Evolutionary conservation across 129 eudicot genomes (phyloP).

Genomic region (Erigeron canadensis): DNA sequence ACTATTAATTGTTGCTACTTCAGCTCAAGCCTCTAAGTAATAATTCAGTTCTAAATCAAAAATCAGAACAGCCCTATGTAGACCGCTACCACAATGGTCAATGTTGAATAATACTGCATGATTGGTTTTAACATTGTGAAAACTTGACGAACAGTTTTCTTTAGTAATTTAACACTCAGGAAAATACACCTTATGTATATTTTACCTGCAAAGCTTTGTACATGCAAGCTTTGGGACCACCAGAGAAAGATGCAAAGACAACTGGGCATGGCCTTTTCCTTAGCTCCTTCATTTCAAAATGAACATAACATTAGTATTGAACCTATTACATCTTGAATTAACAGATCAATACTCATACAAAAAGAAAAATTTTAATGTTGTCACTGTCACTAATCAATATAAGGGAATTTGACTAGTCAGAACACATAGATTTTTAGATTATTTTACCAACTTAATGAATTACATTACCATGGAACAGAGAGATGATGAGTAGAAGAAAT

Average conservation of each 20-base stretch:
- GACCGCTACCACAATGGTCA: constrained; percentile 4
- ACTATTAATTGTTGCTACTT: background rate
- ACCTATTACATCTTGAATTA: background rate
- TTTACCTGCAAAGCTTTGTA: constrained; percentile 92
- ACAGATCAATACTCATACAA: background rate
- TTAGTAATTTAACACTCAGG: background rate
- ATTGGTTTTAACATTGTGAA: background rate
- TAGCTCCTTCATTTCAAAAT: constrained; percentile 60
- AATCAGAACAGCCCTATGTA: background rate
- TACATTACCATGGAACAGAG: background rate
- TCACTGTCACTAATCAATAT: background rate
- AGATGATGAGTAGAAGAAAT: background rate
- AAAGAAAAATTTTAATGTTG: background rate
- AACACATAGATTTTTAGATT: background rate
- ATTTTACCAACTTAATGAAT: background rate
- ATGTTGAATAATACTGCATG: constrained; percentile 1
- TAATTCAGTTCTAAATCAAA: background rate
- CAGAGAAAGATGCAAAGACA: constrained; percentile 88
- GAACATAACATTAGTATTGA: constrained; percentile 18
- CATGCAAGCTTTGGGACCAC: constrained; percentile 96
- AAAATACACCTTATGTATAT: constrained; percentile 17
- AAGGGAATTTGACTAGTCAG: background rate
- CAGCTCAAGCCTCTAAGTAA: background rate
- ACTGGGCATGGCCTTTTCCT: constrained; percentile 73
- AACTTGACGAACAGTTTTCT: background rate